Conservation (phyloP, 2,329 filamentous ascomycete species). For the Aspergillus oerlinghausenensis region DNA sequence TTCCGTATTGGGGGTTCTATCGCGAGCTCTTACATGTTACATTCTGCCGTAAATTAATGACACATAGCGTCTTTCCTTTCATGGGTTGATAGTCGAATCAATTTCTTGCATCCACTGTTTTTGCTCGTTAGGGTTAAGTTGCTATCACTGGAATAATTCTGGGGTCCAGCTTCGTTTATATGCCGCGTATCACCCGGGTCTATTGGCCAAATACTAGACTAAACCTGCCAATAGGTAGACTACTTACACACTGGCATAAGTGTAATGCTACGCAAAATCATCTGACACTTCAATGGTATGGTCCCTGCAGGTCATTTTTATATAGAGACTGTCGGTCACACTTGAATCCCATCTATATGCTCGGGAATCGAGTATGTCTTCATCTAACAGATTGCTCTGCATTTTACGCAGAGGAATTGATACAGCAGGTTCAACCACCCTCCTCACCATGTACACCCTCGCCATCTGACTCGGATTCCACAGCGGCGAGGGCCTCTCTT, state of each 20-base stretch:
- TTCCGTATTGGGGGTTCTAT: conserved; percentile 5
- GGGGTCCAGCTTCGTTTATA: neutral
- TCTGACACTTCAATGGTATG: neutral
- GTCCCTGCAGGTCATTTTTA: neutral
- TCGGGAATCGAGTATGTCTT: neutral
- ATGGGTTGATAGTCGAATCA: conserved; percentile 14
- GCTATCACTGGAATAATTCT: neutral
- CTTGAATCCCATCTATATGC: neutral
- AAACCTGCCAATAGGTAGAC: neutral
- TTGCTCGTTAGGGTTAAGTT: too few species aligned
- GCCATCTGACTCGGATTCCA: conserved; percentile 29
- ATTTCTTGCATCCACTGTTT: neutral
- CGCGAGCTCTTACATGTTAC: conserved; percentile 4
- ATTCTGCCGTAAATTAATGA: conserved; percentile 18
- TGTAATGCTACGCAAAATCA: neutral
- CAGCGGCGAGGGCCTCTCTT: conserved; percentile 28
- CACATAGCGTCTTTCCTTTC: conserved; percentile 21
- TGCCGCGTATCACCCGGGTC: neutral
- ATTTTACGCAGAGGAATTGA: neutral
- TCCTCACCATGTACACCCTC: conserved; percentile 21
- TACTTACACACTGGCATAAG: neutral
- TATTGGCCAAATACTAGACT: neutral
- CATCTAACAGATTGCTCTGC: neutral
- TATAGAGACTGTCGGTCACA: neutral
- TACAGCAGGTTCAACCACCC: conserved; percentile 9